Conservation (phyloP, 1,284 basidiomycete genomes). For the Microbotryum intermedium region DNA sequence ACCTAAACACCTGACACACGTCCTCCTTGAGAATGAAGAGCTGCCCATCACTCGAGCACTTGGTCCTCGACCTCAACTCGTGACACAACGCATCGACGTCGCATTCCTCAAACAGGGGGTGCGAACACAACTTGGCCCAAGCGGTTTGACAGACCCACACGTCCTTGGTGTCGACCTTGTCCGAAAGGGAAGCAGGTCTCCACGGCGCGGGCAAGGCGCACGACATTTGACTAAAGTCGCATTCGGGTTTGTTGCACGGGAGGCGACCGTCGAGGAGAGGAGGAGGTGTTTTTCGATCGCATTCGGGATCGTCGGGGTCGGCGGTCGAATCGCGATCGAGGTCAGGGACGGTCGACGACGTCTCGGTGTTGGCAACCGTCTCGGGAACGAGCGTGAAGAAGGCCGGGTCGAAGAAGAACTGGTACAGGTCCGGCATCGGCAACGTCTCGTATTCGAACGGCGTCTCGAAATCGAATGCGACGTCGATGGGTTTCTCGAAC, state of each 20-base stretch:
- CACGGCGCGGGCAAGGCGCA: slow-evolving; percentile 27
- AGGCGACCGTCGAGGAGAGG: slow-evolving; percentile 9
- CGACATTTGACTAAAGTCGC: slow-evolving; percentile 17
- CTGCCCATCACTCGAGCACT: slow-evolving; percentile 25
- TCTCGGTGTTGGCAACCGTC: background rate
- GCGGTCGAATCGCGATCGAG: background rate
- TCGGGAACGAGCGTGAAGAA: background rate
- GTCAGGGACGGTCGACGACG: background rate
- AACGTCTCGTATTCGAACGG: slow-evolving; percentile 25
- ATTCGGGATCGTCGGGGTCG: background rate
- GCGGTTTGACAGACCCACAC: slow-evolving; percentile 25
- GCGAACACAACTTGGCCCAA: slow-evolving; percentile 27
- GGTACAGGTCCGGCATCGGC: slow-evolving; percentile 20
- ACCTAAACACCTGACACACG: slow-evolving; percentile 24
- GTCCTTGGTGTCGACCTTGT: slow-evolving; percentile 4
- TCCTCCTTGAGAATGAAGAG: slow-evolving; percentile 25
- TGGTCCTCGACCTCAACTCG: slow-evolving; percentile 19
- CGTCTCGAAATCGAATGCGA: slow-evolving; percentile 23
- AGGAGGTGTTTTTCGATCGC: background rate
- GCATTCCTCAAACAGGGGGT: slow-evolving; percentile 24
- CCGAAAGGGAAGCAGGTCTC: slow-evolving; percentile 16
- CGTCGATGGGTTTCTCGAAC: background rate
- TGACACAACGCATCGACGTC: slow-evolving; percentile 23
- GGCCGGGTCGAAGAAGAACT: slow-evolving; percentile 6
- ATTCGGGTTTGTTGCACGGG: slow-evolving; percentile 29